A percentile compares a stretch with the other conserved stretches of the same genome.
Conservation (phyloP, 495 filamentous ascomycete genomes). For the Hyaloscypha bicolor region DNA sequence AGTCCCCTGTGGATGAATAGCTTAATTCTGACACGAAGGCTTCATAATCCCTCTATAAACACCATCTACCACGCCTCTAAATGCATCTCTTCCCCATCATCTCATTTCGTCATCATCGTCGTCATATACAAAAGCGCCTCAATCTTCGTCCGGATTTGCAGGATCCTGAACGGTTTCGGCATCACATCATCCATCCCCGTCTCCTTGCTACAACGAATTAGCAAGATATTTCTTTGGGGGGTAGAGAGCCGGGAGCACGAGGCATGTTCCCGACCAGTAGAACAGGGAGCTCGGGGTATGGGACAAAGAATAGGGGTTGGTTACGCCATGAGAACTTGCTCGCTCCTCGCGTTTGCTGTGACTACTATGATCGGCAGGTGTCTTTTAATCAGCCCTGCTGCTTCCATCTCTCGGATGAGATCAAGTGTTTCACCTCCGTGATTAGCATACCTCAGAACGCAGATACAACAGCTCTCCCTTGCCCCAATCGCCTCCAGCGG, state of each 20-base stretch:
- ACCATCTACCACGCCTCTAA: background rate
- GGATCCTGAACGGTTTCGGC: slow-evolving; percentile 77
- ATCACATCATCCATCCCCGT: slow-evolving; percentile 70
- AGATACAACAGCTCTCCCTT: slow-evolving; percentile 54
- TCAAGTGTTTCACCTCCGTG: slow-evolving; percentile 76
- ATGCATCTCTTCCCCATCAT: background rate
- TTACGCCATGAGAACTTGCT: slow-evolving; percentile 58
- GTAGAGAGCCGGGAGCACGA: too few relatives aligned
- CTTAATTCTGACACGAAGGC: too few relatives aligned
- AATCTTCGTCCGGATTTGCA: slow-evolving; percentile 72
- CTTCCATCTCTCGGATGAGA: slow-evolving; percentile 53
- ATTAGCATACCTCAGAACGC: slow-evolving; percentile 64
- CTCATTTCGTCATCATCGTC: background rate
- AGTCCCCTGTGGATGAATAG: too few relatives aligned
- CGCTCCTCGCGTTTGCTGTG: slow-evolving; percentile 74
- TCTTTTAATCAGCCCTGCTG: slow-evolving; percentile 46
- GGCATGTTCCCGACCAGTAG: too few relatives aligned
- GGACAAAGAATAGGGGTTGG: too few relatives aligned
- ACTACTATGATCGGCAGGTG: slow-evolving; percentile 81
- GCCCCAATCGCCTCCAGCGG: slow-evolving; percentile 59
- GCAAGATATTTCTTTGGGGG: too few relatives aligned
- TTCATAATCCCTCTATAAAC: background rate
- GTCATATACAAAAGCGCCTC: slow-evolving; percentile 33
- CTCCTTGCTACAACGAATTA: slow-evolving; percentile 33
- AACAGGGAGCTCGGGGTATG: too few relatives aligned